phyloP scores from a whole-genome alignment of 306 rosid genomes.

The Argentina anserina region DNA sequence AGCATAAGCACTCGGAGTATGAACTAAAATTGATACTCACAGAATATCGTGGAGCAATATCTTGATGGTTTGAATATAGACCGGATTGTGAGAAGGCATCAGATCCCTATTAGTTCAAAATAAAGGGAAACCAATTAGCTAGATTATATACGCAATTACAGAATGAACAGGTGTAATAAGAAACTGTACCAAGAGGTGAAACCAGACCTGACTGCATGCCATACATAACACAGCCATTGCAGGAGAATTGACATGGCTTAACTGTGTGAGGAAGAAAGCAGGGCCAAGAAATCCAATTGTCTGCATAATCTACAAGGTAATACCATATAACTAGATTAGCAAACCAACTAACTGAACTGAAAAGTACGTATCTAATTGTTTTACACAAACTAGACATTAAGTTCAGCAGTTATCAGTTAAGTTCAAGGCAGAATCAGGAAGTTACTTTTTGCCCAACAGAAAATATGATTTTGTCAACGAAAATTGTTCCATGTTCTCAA shows the following conservation, averaged over 20 bases:
- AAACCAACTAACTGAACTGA: not conserved
- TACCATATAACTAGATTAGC: not conserved
- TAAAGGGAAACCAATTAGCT: conserved; percentile 21
- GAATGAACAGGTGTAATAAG: not conserved
- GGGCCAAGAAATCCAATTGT: conserved; percentile 98
- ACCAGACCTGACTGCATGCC: conserved; percentile 94
- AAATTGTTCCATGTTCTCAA: not conserved
- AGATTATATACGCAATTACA: not conserved
- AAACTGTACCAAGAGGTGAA: not conserved
- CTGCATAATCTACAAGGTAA: conserved; percentile 78
- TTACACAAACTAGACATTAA: not conserved
- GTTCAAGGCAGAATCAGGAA: not conserved
- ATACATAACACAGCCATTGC: conserved; percentile 87
- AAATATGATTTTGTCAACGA: not conserved
- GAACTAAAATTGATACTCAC: conserved; percentile 43
- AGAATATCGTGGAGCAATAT: conserved; percentile 92
- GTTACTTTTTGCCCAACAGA: not conserved
- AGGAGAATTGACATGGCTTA: conserved; percentile 91
- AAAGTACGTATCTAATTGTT: not conserved
- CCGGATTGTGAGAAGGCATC: conserved; percentile 99
- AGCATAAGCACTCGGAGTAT: not conserved
- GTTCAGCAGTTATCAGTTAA: not conserved
- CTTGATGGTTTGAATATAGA: conserved; percentile 96
- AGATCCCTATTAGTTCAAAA: conserved; percentile 56
- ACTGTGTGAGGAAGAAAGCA: conserved; percentile 94